phyloP scores from a whole-genome alignment of 2,329 filamentous ascomycete genomes.

The Curvularia sp. region DNA sequence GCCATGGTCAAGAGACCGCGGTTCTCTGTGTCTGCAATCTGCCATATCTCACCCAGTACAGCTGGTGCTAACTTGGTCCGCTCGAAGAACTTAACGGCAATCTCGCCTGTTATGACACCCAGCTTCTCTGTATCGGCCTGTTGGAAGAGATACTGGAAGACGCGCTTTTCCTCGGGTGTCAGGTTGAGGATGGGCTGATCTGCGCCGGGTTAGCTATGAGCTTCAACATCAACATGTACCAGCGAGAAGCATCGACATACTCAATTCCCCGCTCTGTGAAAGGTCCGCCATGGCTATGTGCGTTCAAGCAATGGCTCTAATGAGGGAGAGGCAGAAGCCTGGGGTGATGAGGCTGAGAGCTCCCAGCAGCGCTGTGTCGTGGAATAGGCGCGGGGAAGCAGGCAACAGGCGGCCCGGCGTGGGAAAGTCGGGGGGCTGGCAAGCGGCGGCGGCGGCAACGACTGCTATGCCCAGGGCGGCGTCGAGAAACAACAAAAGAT shows the following conservation, averaged over 20 bases:
- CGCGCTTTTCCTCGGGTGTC: slow-evolving; percentile 87
- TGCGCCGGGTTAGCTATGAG: slow-evolving; percentile 33
- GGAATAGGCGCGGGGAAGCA: slow-evolving; percentile 39
- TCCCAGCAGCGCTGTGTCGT: slow-evolving; percentile 32
- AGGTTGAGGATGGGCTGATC: slow-evolving; percentile 75
- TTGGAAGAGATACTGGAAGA: slow-evolving; percentile 91
- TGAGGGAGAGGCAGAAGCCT: slow-evolving; percentile 29
- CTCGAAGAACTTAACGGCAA: slow-evolving; percentile 97
- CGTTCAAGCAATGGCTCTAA: slow-evolving; percentile 28
- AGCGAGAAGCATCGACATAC: slow-evolving; percentile 30
- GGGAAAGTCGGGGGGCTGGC: slow-evolving; percentile 36
- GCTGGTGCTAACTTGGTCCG: slow-evolving; percentile 88
- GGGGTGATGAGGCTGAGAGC: slow-evolving; percentile 41
- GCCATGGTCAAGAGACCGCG: slow-evolving; percentile 89
- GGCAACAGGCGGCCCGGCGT: slow-evolving; percentile 30
- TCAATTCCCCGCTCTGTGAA: slow-evolving; percentile 44
- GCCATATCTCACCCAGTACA: slow-evolving; percentile 95
- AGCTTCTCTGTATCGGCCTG: slow-evolving; percentile 90
- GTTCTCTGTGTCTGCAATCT: slow-evolving; percentile 97
- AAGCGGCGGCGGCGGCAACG: slow-evolving; percentile 6
- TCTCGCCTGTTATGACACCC: slow-evolving; percentile 92
- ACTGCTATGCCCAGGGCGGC: not conserved
- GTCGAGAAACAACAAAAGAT: slow-evolving; percentile 11
- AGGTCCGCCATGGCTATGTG: slow-evolving; percentile 47
- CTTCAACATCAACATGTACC: slow-evolving; percentile 4